Conservation (phyloP, 2,329 filamentous ascomycete genomes). For the Chaetomium sp. region DNA sequence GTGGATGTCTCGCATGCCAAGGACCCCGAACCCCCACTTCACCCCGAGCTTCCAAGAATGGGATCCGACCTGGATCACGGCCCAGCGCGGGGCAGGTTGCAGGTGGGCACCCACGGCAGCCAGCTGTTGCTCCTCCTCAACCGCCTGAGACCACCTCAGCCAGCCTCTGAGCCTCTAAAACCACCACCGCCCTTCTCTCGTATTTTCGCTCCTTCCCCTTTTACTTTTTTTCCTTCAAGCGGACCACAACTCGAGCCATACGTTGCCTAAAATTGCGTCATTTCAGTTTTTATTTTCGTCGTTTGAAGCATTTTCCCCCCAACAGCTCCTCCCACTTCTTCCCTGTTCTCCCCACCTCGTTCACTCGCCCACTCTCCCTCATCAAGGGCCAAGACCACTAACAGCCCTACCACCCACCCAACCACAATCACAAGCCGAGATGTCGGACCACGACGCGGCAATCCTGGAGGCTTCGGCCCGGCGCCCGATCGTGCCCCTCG, state of each 20-base stretch:
- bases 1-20: not conserved
- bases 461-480: constrained; percentile 56
- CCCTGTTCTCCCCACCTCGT: constrained; percentile 3
- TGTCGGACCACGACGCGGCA: constrained; percentile 40
- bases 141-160: not conserved
- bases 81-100: constrained; percentile 7
- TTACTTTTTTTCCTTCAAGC: not conserved
- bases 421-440: constrained; percentile 26
- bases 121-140: not conserved
- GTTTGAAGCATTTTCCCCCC: not conserved
- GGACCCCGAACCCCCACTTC: constrained; percentile 1
- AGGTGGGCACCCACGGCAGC: not conserved
- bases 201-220: not conserved
- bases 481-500: constrained; percentile 49
- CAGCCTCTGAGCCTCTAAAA: not conserved
- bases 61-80: not conserved
- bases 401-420: not conserved
- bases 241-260: not conserved
- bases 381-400: too few species aligned
- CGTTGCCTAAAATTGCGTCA: not conserved
- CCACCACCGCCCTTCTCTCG: not conserved
- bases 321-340: not conserved
- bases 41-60: not conserved
- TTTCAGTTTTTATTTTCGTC: not conserved
- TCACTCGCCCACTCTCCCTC: too few species aligned